Base-by-base conservation (phyloP, 2,329 filamentous ascomycete genomes). In the Fusarium brachygibbosum region DNA sequence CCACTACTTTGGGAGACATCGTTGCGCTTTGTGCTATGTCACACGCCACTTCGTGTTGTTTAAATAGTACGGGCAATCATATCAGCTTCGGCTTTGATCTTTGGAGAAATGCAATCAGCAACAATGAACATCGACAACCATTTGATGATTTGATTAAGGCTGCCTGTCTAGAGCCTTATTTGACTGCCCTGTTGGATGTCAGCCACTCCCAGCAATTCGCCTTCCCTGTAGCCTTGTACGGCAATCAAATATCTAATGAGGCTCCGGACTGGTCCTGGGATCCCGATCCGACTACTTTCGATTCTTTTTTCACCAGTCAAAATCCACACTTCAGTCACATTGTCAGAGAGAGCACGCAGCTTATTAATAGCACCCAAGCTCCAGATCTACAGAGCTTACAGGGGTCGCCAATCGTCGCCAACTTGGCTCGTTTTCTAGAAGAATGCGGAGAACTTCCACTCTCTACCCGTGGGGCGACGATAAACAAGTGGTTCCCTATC, bases 51-150 rank as follows among this genome's bases (percentile, higher is more conserved):
- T 59, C 50, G 3, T 19, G 11, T 29, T 21, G 14, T 16, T 2
- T 55, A 0, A 1, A 11, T 5, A 13, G 29, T 3, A 34, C 5
- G 0, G 3, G 16, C 4, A 16, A n/a, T 8, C 1, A 5, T 2
- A 0, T 17, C 6, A 5, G 1, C 13, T 23, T 13, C 3, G 21
- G 10, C 3, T 11, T 35, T 7, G 5, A 6, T 6, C 1, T 17
- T 16, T 66, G 37, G 56, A 17, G 10, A 21, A 25, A 44, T n/a
- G 4, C 28, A 3, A 46, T 66, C 1, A 10, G 2, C 13, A 17
- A 9, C 5, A 14, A 17, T 10, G 11, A 52, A 5, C 50, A 66
- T 6, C 40, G 37, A 0, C 29, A 48, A 6, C 2, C 14, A 42
- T 67, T 57, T 13, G 6, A 3, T 3, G 5, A 1, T 1, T 17